phyloP scores from a whole-genome alignment of 176 grass and related monocot species.

The Chloris gayana region DNA sequence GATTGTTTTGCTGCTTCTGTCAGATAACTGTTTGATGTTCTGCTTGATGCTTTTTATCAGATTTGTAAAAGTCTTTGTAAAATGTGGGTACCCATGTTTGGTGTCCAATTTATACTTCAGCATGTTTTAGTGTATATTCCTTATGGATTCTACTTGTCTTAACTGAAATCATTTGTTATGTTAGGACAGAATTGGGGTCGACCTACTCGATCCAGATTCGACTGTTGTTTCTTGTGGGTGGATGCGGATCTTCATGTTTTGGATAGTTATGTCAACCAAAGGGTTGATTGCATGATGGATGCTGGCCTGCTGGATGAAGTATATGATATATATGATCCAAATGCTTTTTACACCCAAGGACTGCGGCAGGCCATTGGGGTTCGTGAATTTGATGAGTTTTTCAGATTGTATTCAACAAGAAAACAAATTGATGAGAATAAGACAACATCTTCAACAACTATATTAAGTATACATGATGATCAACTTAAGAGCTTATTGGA shows the following conservation, averaged over 20 bases:
- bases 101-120: neutral
- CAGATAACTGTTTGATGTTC: neutral
- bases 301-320: conserved; percentile 79
- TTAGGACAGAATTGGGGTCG: conserved; percentile 86
- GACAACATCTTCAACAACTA: conserved; percentile 4
- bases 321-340: conserved; percentile 60
- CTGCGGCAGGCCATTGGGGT: conserved; percentile 85
- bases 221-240: conserved; percentile 92
- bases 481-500: conserved; percentile 63
- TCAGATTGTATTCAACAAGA: conserved; percentile 53
- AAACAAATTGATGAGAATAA: conserved; percentile 33
- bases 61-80: neutral
- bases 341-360: conserved; percentile 79
- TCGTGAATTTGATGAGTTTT: conserved; percentile 85
- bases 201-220: conserved; percentile 61
- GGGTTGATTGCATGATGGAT: conserved; percentile 87
- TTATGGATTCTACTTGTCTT: neutral
- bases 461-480: conserved; percentile 38
- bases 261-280: conserved; percentile 73
- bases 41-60: neutral
- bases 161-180: conserved; percentile 43
- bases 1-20: neutral
- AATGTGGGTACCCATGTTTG: neutral
- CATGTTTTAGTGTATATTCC: neutral
- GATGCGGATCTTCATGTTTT: conserved; percentile 75